Evolutionary conservation across 2,329 filamentous ascomycete genomes (phyloP).

Genomic region (Bretziella fagacearum): DNA sequence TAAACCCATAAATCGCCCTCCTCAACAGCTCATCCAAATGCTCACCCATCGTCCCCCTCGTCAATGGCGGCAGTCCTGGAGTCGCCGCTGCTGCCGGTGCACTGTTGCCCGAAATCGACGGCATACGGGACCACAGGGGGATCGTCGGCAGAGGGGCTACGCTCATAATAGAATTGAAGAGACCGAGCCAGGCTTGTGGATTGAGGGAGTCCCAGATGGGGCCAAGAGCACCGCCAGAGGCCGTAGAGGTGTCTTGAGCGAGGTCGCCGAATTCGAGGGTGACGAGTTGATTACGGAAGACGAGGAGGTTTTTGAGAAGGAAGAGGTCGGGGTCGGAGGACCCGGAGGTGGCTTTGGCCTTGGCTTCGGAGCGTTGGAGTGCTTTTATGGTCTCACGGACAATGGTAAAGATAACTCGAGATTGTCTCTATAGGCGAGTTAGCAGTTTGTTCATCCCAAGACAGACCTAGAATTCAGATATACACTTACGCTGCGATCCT

Average conservation of each 20-base stretch:
- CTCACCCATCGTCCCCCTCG: constrained; percentile 43
- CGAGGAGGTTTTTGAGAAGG: constrained; percentile 82
- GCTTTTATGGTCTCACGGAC: constrained; percentile 80
- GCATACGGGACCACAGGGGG: constrained; percentile 27
- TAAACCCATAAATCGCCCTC: constrained; percentile 46
- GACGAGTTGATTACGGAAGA: constrained; percentile 89
- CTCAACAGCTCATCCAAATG: constrained; percentile 46
- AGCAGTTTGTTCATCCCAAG: constrained; percentile 8
- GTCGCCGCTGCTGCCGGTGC: constrained; percentile 18
- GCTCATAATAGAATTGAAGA: constrained; percentile 41
- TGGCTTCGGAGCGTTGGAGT: constrained; percentile 57
- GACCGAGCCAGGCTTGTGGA: constrained; percentile 39
- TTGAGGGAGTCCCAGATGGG: constrained; percentile 49
- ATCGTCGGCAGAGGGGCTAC: constrained; percentile 21
- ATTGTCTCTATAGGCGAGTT: constrained; percentile 28
- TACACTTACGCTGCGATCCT: constrained; percentile 40
- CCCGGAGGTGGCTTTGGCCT: constrained; percentile 44
- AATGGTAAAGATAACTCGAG: constrained; percentile 46
- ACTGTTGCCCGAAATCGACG: constrained; percentile 21
- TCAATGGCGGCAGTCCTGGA: constrained; percentile 18
- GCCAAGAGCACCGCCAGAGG: constrained; percentile 31
- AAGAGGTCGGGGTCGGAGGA: constrained; percentile 70
- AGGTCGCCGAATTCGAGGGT: constrained; percentile 79
- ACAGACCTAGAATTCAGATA: not conserved
- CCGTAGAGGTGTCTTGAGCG: constrained; percentile 27